phyloP scores from a whole-genome alignment of 1,284 basidiomycete genomes.

The Coniferiporia weirii region DNA sequence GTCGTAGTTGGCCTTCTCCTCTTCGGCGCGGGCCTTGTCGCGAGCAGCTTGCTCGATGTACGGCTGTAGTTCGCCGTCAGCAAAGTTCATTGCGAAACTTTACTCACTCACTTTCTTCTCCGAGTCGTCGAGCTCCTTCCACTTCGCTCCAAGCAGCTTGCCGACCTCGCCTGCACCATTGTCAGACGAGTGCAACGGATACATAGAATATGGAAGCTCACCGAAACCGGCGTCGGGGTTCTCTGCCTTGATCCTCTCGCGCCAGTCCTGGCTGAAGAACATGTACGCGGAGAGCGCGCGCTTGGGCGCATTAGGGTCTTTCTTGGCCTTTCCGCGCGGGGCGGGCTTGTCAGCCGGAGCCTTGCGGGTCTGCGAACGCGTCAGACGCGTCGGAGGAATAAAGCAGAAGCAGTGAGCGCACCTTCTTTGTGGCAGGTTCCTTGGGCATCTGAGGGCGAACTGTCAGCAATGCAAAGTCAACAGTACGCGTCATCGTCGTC shows the following conservation, averaged over 20 bases:
- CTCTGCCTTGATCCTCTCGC: slow-evolving; percentile 91
- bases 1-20: slow-evolving; percentile 75
- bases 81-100: slow-evolving; percentile 5
- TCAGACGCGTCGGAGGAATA: neutral
- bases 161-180: slow-evolving; percentile 54
- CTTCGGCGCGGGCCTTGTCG: slow-evolving; percentile 82
- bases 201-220: slow-evolving; percentile 30
- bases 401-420: slow-evolving; percentile 24
- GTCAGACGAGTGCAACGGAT: slow-evolving; percentile 18
- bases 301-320: slow-evolving; percentile 83
- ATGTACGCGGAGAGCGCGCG: slow-evolving; percentile 94
- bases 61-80: slow-evolving; percentile 48
- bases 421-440: slow-evolving; percentile 68
- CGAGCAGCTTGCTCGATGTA: slow-evolving; percentile 82
- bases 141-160: slow-evolving; percentile 66
- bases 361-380: slow-evolving; percentile 41
- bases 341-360: slow-evolving; percentile 56
- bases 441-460: slow-evolving; percentile 68
- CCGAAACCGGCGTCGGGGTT: slow-evolving; percentile 94
- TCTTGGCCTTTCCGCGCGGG: slow-evolving; percentile 49
- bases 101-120: slow-evolving; percentile 65
- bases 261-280: slow-evolving; percentile 97
- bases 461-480: neutral
- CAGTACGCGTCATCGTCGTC: neutral
- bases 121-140: slow-evolving; percentile 61